Evolutionary conservation across 2,329 filamentous ascomycete species (phyloP).

Genomic region (Camillea tinctor): DNA sequence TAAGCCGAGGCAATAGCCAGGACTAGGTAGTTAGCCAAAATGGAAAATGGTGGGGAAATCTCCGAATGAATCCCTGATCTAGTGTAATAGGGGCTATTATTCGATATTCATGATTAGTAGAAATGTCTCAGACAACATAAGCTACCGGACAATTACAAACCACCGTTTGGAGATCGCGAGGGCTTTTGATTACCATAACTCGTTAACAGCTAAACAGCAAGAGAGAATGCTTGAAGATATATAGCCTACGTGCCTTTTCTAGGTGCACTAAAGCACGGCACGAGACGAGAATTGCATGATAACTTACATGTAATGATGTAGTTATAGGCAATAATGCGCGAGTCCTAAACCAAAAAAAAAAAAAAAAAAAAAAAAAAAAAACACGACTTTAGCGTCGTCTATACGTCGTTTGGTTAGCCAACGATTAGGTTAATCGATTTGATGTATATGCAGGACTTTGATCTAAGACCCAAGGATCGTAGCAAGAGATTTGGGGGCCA

Average conservation of each 20-base stretch:
- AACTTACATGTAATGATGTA: background rate
- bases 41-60: background rate
- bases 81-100: too few species aligned
- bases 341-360: too few species aligned
- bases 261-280: too few species aligned
- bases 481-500: background rate
- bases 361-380: too few species aligned
- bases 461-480: background rate
- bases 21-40: background rate
- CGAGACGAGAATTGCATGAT: too few species aligned
- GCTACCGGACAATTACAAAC: background rate
- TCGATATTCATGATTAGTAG: background rate
- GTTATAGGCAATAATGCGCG: background rate
- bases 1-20: background rate
- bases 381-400: too few species aligned
- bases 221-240: too few species aligned
- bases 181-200: background rate
- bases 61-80: background rate
- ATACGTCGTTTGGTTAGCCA: background rate
- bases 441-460: background rate
- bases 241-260: too few species aligned
- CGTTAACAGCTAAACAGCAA: too few species aligned
- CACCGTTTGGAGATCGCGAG: background rate
- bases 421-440: background rate
- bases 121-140: background rate